Conservation (phyloP, 2,329 filamentous ascomycete genomes). For the Huntiella abstrusa region DNA sequence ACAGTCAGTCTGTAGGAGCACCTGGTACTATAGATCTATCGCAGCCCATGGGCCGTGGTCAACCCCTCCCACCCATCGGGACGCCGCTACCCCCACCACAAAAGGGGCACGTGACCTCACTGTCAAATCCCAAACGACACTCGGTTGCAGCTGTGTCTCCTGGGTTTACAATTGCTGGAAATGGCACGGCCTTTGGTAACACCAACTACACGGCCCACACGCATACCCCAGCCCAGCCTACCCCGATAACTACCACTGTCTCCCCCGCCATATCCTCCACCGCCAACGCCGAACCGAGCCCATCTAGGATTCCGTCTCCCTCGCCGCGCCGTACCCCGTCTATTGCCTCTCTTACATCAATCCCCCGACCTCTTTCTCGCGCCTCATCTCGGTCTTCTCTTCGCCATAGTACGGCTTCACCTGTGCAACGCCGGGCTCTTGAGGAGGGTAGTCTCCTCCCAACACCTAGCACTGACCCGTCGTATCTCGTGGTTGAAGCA, state of each 20-base stretch:
- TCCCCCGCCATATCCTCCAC: not conserved
- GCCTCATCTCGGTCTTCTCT: constrained; percentile 8
- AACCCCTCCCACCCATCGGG: constrained; percentile 65
- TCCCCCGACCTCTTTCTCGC: constrained; percentile 4
- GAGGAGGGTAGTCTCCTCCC: constrained; percentile 8
- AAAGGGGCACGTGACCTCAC: constrained; percentile 35
- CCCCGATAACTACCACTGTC: not conserved
- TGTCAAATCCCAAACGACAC: constrained; percentile 35
- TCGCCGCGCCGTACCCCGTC: constrained; percentile 5
- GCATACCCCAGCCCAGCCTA: not conserved
- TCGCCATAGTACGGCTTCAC: constrained; percentile 6
- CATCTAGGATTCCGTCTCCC: constrained; percentile 7
- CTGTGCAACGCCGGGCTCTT: constrained; percentile 6
- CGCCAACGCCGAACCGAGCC: not conserved
- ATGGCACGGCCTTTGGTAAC: constrained; percentile 16
- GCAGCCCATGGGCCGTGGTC: constrained; percentile 66
- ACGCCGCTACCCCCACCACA: constrained; percentile 56
- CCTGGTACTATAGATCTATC: constrained; percentile 25
- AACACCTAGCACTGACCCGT: constrained; percentile 12
- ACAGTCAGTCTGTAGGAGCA: not conserved
- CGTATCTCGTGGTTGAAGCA: constrained; percentile 44
- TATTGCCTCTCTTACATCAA: constrained; percentile 3
- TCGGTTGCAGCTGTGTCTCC: constrained; percentile 3
- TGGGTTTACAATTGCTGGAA: constrained; percentile 12
- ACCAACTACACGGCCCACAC: not conserved